A percentile compares a stretch with the other conserved stretches of the same genome.
Conservation (phyloP, 169 alveolate species). For the Babesia ovis region DNA sequence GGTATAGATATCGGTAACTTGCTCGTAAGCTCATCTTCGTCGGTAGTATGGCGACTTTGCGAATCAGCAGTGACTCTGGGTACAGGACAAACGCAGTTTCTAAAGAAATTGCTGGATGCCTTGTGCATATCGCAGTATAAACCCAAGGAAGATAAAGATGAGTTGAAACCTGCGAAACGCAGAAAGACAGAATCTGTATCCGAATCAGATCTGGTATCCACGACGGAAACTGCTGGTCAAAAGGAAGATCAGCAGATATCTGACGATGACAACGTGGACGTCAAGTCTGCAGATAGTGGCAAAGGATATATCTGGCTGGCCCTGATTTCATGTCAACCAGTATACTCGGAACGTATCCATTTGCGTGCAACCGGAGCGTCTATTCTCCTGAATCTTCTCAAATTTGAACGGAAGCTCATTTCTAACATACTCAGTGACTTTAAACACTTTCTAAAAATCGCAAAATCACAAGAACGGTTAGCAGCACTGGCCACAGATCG, state of each 20-base stretch:
- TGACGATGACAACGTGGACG: neutral
- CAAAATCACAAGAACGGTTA: slow-evolving; percentile 6
- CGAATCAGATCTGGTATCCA: neutral
- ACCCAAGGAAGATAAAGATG: neutral
- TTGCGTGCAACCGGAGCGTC: slow-evolving; percentile 56
- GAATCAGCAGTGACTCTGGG: slow-evolving; percentile 42
- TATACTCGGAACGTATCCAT: neutral
- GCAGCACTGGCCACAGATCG: slow-evolving; percentile 31
- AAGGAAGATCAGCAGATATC: neutral
- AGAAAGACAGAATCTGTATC: neutral
- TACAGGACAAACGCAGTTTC: slow-evolving; percentile 40
- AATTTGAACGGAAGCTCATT: slow-evolving; percentile 40
- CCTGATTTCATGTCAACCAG: slow-evolving; percentile 22
- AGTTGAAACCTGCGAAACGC: neutral
- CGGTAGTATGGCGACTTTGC: slow-evolving; percentile 49
- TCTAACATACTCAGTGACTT: slow-evolving; percentile 20
- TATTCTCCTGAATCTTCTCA: slow-evolving; percentile 34
- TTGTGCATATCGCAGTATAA: slow-evolving; percentile 9
- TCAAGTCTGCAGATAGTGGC: neutral
- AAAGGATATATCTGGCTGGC: slow-evolving; percentile 30
- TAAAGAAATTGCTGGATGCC: slow-evolving; percentile 36
- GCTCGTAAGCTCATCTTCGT: slow-evolving; percentile 3
- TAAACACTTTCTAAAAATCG: slow-evolving; percentile 33
- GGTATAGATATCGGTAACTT: slow-evolving; percentile 13
- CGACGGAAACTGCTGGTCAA: neutral